Conservation (phyloP, 2,329 filamentous ascomycete species). For the Parastagonospora nodorum region DNA sequence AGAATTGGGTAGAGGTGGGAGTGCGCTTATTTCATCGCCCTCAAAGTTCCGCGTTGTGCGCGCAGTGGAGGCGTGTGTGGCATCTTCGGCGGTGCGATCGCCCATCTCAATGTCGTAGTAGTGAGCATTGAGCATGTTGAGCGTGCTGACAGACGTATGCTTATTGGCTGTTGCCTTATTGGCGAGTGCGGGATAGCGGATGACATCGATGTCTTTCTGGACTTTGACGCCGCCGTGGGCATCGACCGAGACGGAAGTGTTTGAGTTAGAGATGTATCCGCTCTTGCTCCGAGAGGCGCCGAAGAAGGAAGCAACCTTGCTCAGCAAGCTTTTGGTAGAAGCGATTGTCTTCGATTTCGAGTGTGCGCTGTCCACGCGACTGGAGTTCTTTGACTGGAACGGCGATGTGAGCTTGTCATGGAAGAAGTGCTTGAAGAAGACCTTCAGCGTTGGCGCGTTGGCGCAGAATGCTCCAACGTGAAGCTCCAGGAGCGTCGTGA, state of each 20-base stretch:
- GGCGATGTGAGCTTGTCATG: conserved; percentile 21
- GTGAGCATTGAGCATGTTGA: conserved; percentile 17
- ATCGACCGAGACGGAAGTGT: conserved; percentile 24
- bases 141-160: conserved; percentile 15
- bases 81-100: conserved; percentile 14
- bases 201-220: conserved; percentile 19
- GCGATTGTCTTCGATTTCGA: not conserved
- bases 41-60: conserved; percentile 7
- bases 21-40: conserved; percentile 14
- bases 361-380: not conserved
- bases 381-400: conserved; percentile 5
- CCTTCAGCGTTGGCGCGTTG: conserved; percentile 37
- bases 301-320: conserved; percentile 13
- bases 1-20: conserved; percentile 22
- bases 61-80: conserved; percentile 12
- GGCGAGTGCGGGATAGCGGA: conserved; percentile 7
- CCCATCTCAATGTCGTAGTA: conserved; percentile 35
- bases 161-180: not conserved
- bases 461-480: conserved; percentile 39
- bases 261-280: conserved; percentile 32
- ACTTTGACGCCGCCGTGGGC: conserved; percentile 25
- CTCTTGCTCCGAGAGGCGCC: conserved; percentile 9
- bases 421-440: conserved; percentile 42
- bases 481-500: conserved; percentile 30
- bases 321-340: conserved; percentile 1